Evolutionary conservation across 495 filamentous ascomycete genomes (phyloP).

Genomic region (Friedmanniomyces endolithicus): DNA sequence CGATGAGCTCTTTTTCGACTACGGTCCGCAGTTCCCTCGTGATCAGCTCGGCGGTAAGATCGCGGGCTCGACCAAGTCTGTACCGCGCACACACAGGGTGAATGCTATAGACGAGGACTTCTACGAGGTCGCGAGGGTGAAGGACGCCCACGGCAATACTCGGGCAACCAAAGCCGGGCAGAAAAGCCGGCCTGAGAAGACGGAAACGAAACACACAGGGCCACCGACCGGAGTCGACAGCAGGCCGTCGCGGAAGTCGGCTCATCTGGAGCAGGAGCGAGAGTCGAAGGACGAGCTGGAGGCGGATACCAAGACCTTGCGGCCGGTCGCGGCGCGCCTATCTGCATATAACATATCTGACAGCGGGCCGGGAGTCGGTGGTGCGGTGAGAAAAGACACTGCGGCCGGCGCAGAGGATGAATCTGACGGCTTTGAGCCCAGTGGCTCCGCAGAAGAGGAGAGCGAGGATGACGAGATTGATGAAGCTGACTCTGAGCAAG

Average conservation of each 20-base stretch:
- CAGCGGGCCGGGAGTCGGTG: background rate
- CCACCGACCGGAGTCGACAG: background rate
- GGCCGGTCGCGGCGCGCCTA: constrained; percentile 5
- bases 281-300: background rate
- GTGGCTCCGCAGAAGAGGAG: background rate
- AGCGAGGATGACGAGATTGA: background rate
- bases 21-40: constrained; percentile 25
- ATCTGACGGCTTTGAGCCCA: background rate
- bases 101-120: background rate
- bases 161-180: constrained; percentile 2
- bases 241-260: background rate
- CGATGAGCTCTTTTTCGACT: constrained; percentile 62
- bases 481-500: background rate
- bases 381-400: background rate
- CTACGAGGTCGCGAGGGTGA: background rate
- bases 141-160: constrained; percentile 5
- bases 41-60: constrained; percentile 4
- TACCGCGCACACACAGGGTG: too few relatives aligned
- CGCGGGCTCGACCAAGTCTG: too few relatives aligned
- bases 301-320: background rate
- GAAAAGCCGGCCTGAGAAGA: background rate
- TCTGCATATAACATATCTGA: constrained; percentile 13
- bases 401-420: background rate
- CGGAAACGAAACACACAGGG: background rate
- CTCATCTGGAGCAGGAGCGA: too few relatives aligned